Base-by-base conservation (phyloP, 345 rosid genomes). In the Hibiscus tridactylites region DNA sequence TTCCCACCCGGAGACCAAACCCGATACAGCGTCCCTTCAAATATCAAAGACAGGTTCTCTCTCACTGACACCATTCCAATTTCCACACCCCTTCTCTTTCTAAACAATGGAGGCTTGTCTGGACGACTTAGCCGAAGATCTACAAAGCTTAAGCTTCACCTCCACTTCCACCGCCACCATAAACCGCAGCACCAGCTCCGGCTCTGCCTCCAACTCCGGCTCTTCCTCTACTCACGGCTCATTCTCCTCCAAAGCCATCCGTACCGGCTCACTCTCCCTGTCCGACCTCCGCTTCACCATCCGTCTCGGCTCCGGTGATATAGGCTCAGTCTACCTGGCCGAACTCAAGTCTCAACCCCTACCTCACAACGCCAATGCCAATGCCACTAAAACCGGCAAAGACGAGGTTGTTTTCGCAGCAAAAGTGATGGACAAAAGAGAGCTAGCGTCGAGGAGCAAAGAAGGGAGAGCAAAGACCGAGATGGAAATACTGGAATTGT, bases 291-390 rank as follows among this genome's bases (percentile, higher is more conserved):
- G 88, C 26, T 89, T 93, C 82, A 82, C 88, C 72, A 84, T 82
- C 80, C 96, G 94, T 21, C 89, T 93, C 17, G 98, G 98, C 61
- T 84, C 97, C 71, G 98, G 98, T 39, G 98, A 93, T 79, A 93
- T 93, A 84, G 97, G 97, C 68, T 91, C 94, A 33, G 98, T 93
- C 66, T 93, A 87, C 85, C 67, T 91, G n/a, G 90, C 96, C 7
- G 96, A 91, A 65, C 78, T 87, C 56, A 91, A 87, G 75, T 79
- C 84, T 56, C 71, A 64, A 19, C 56, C 76, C 46, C 10, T 78
- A 8, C 68, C 73, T 4, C 74, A 75, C 42, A n/a, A 74, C 44
- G 39, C 62, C 67, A 73, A 24, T 6, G 77, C 57, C 31, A 71
- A 71, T 24, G 21, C 35, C 29, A 64, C 24, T 12, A 58, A 24